Conservation (phyloP, 257 asterid genomes). For the Solanum etuberosum region DNA sequence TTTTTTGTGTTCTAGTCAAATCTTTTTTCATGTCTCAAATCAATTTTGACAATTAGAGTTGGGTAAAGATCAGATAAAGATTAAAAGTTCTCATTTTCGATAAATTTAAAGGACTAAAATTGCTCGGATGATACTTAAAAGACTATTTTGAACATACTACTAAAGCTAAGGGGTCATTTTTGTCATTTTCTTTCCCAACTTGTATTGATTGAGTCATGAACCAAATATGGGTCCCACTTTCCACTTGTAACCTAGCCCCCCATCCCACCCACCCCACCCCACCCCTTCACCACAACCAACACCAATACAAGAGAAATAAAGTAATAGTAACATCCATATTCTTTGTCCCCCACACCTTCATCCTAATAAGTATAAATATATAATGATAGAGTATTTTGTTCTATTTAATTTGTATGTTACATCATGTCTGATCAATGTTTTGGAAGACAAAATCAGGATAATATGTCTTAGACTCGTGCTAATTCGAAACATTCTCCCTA, state of each 20-base stretch:
- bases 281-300: not conserved
- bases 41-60: not conserved
- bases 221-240: constrained; percentile 34
- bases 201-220: constrained; percentile 38
- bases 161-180: not conserved
- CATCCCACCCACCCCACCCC: not conserved
- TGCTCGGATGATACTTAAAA: not conserved
- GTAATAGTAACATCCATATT: not conserved
- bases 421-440: not conserved
- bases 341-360: not conserved
- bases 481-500: not conserved
- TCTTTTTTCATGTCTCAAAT: not conserved
- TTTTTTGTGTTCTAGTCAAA: not conserved
- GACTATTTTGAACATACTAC: not conserved
- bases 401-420: not conserved
- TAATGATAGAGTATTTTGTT: not conserved
- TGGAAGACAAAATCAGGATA: not conserved
- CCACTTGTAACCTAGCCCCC: constrained; percentile 18
- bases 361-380: not conserved
- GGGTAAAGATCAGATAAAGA: not conserved
- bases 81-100: not conserved
- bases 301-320: not conserved
- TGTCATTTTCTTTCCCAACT: not conserved
- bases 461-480: not conserved
- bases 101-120: not conserved